These are phyloP conservation scores for Acanthamoeba pearcei DNA, from an alignment of 208 protist species.

Conservation along the genomic window DNA sequence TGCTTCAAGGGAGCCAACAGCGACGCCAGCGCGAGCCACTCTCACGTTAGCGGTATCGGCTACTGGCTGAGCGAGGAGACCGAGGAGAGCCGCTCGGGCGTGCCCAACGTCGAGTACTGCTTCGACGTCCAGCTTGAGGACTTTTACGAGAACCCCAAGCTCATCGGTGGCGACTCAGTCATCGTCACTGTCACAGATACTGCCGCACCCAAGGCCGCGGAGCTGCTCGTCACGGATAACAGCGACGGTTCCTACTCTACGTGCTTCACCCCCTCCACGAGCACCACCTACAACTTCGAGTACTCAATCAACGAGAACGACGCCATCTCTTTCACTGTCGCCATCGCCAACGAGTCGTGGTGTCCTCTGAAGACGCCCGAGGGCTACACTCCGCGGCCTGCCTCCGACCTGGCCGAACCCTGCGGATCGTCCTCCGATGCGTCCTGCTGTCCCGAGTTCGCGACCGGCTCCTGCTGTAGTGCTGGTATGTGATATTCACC, in stretches of 20 bases:
- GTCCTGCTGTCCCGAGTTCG: neutral
- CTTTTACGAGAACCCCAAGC: slow-evolving; percentile 67
- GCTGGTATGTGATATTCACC: neutral
- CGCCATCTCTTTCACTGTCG: slow-evolving; percentile 10
- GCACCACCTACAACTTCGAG: slow-evolving; percentile 13
- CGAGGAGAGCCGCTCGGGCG: neutral
- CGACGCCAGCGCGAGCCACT: slow-evolving; percentile 53
- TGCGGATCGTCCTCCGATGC: neutral
- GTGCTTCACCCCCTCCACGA: neutral
- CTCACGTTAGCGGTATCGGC: neutral
- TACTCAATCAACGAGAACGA: slow-evolving; percentile 70
- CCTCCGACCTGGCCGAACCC: neutral
- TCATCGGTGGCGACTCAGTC: slow-evolving; percentile 12
- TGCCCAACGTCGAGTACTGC: slow-evolving; percentile 42
- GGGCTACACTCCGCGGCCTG: slow-evolving; percentile 3
- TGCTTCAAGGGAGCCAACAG: slow-evolving; percentile 2
- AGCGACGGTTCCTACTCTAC: slow-evolving; percentile 47
- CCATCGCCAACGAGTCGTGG: slow-evolving; percentile 7
- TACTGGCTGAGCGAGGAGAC: slow-evolving; percentile 5
- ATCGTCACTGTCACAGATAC: neutral
- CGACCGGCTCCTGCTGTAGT: slow-evolving; percentile 42
- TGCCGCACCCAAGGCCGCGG: neutral
- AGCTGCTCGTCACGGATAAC: slow-evolving; percentile 21
- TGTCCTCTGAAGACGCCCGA: slow-evolving; percentile 67
- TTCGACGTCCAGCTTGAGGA: slow-evolving; percentile 64